Conservation (phyloP, 805 yeast species). For the Candida boleticola region DNA sequence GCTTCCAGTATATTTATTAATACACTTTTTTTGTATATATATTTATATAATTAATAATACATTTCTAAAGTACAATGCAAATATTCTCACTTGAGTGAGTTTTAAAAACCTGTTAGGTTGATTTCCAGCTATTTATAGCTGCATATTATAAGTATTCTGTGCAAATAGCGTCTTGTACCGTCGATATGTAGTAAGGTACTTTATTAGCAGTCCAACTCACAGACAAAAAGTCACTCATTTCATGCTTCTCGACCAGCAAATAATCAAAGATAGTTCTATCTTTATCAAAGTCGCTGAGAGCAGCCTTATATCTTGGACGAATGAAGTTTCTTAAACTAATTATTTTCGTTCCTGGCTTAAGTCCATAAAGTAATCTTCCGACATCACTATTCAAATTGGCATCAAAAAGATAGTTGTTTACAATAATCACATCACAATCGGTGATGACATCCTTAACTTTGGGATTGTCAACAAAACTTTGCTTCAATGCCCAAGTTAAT, state of each 20-base stretch:
- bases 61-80: background rate
- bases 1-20: too few species aligned
- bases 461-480: constrained; percentile 69
- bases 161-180: constrained; percentile 48
- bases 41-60: background rate
- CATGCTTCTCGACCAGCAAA: constrained; percentile 57
- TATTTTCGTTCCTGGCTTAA: constrained; percentile 73
- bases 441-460: constrained; percentile 53
- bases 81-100: too few species aligned
- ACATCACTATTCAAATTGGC: constrained; percentile 68
- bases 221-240: constrained; percentile 62
- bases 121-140: too few species aligned
- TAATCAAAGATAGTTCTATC: constrained; percentile 54
- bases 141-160: constrained; percentile 26
- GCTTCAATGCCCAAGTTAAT: constrained; percentile 57
- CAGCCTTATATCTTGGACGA: constrained; percentile 68
- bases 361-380: constrained; percentile 58
- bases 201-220: constrained; percentile 93
- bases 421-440: constrained; percentile 67
- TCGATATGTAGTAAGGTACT: constrained; percentile 73
- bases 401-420: constrained; percentile 83
- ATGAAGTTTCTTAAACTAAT: constrained; percentile 78
- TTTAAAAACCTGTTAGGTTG: too few species aligned
- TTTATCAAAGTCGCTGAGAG: constrained; percentile 32
- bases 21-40: too few species aligned